Conservation (phyloP, 2,329 filamentous ascomycete genomes). For the Catunica adiposa region DNA sequence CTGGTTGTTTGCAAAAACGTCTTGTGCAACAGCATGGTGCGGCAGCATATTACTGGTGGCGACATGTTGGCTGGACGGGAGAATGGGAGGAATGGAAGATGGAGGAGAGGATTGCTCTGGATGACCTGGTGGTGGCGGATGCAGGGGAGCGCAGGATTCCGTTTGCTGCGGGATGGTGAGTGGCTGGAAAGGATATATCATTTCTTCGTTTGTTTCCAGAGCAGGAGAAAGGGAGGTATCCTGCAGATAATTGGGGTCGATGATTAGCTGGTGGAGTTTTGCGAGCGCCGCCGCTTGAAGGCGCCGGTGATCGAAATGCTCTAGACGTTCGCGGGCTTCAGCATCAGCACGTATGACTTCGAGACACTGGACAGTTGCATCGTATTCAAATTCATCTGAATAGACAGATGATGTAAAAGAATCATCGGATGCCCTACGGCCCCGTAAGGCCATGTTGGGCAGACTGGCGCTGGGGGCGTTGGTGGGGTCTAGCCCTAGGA, state of each 20-base stretch:
- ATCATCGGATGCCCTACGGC: not conserved
- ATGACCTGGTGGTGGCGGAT: too few species aligned
- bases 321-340: not conserved
- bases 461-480: too few species aligned
- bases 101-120: too few species aligned
- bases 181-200: too few species aligned
- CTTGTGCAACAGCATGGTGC: too few species aligned
- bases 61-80: too few species aligned
- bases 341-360: not conserved
- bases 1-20: too few species aligned
- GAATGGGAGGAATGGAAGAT: too few species aligned
- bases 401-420: not conserved
- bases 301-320: not conserved
- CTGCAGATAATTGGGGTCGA: not conserved
- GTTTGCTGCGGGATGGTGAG: too few species aligned
- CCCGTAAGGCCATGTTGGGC: not conserved
- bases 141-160: too few species aligned
- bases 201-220: too few species aligned
- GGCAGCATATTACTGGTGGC: too few species aligned
- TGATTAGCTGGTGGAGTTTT: not conserved
- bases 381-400: not conserved
- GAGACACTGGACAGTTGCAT: not conserved
- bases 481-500: not conserved
- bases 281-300: not conserved
- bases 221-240: not conserved